Conservation (phyloP, 2,329 filamentous ascomycete genomes). For the Microascus cirrosus region DNA sequence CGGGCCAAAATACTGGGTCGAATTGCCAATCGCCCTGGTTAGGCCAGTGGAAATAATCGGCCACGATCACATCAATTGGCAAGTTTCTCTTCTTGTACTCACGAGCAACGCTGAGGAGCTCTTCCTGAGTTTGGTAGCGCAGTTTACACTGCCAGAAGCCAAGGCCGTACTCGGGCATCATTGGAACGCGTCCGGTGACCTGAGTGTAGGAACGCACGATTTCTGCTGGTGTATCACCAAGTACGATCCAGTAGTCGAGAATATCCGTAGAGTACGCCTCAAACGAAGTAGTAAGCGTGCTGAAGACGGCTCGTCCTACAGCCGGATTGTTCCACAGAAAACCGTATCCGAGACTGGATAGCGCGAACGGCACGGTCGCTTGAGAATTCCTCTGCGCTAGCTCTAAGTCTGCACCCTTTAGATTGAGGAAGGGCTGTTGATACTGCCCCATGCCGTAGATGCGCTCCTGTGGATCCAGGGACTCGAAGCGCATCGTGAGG, state of each 20-base stretch:
- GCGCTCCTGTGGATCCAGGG: constrained; percentile 39
- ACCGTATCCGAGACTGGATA: constrained; percentile 50
- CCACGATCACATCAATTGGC: constrained; percentile 53
- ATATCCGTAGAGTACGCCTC: constrained; percentile 45
- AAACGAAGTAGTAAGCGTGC: constrained; percentile 49
- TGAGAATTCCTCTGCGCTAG: constrained; percentile 57
- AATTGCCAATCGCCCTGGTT: constrained; percentile 59
- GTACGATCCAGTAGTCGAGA: constrained; percentile 55
- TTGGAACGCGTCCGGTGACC: constrained; percentile 47
- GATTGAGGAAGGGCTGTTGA: constrained; percentile 50
- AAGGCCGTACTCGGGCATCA: constrained; percentile 59
- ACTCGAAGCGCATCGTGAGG: constrained; percentile 48
- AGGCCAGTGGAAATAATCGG: constrained; percentile 60
- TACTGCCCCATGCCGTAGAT: constrained; percentile 63
- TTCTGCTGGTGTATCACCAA: constrained; percentile 39
- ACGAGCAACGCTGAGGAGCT: constrained; percentile 46
- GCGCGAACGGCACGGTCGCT: constrained; percentile 50
- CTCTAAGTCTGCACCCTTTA: constrained; percentile 52
- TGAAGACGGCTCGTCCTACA: constrained; percentile 48
- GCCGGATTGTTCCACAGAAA: constrained; percentile 57
- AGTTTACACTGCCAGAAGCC: constrained; percentile 62
- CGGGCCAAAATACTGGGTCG: constrained; percentile 52
- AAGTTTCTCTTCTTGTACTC: constrained; percentile 44
- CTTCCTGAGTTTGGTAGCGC: constrained; percentile 54
- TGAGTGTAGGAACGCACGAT: constrained; percentile 45